Evolutionary conservation across 2,329 filamentous ascomycete genomes (phyloP), one percentile per base, ranked within the genome.

Genomic region (Exserohilum rostratum): DNA sequence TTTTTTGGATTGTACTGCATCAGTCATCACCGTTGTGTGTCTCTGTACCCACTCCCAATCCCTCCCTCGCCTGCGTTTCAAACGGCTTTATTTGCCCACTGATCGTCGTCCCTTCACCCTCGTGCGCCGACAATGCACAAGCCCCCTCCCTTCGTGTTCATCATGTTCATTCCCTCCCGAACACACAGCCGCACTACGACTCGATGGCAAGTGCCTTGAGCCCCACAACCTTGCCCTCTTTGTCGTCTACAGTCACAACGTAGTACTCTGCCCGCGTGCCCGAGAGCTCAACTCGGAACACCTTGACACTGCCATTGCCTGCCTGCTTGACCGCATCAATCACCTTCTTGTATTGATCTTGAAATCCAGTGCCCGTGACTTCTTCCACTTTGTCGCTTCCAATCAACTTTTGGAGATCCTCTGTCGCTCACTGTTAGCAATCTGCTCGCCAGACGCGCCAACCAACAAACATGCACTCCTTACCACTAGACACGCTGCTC

Each of bases 141-240:
- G 20, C 29, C 12, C 34, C 22, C 11, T n/a, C 29, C 10, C 27
- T 34, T 47, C 45, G 27, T 49, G 29, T 30, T 54, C 33, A 44
- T 35, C 11, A 37, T 18, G 31, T 44, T 30, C 29, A n/a, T n/a
- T n/a, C 25, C 18, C 6, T 12, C 33, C 27, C 29, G 12, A 25
- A 13, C 43, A 33, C 37, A 17, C 13, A 13, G 13, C 20, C 15
- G 17, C 35, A 27, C 40, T 55, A 76, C 61, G 74, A 74, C 81
- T 96, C 92, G 59, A 96, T 82, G 22, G 88, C 85, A 76, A 91
- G 78, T 10, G 88, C 90, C 81, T 91, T 93, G 51, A 89, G 82
- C 12, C 93, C 93, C 6, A 96, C 86, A 55, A 96, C 68, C 76
- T 81, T 83, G 15, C 81, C 83, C 11, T 81, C 83, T 46, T 83